Base-by-base conservation (phyloP, 495 filamentous ascomycete genomes). In the Penicillium flavigenum region DNA sequence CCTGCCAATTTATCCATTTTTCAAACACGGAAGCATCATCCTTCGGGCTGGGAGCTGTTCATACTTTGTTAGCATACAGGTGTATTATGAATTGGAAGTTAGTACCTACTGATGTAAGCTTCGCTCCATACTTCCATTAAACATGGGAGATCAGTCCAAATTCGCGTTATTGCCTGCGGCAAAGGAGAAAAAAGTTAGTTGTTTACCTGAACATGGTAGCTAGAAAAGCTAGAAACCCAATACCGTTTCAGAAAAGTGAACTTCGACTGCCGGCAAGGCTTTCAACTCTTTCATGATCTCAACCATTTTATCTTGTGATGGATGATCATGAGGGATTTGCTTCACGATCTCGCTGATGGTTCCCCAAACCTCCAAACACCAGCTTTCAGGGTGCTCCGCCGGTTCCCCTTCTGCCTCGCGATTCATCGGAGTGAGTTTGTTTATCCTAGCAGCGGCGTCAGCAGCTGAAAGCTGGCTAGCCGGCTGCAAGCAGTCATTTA, bases 291-390 rank as follows among this genome's bases (percentile, higher is more conserved):
- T 46, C 14, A 54, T 27, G 24, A 46, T 31, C 7, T 42, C 39
- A 34, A 54, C 26, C 41, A 54, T 42, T 5, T 45, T 54, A 31
- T 54, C 51, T 20, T 54, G 51, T 46, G 41, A 44, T 3, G 36
- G 51, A 32, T 54, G 51, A 32, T 45, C 24, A 27, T 54, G 38
- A 31, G 51, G 51, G 22, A 44, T 45, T 24, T 54, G 51, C 26
- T 44, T 54, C 39, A 27, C 27, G 27, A 54, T 36, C 2, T 44
- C 43, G 22, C 5, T 29, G 27, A 54, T 20, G 31, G 43, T 32
- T 1, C 22, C 24, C 51, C 51, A 54, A 10, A 54, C 12, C 41
- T 54, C 51, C 27, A 42, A 44, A 11, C 24, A 45, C 20, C 29
- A 54, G 51, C 51, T 54, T 54, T 43, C 41, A 2, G 26, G 24